Percentiles rank a stretch among this genome's conserved stretches.
Evolutionary conservation across 1,139 yeast genomes (phyloP).

Genomic region (Candida dubliniensis): DNA sequence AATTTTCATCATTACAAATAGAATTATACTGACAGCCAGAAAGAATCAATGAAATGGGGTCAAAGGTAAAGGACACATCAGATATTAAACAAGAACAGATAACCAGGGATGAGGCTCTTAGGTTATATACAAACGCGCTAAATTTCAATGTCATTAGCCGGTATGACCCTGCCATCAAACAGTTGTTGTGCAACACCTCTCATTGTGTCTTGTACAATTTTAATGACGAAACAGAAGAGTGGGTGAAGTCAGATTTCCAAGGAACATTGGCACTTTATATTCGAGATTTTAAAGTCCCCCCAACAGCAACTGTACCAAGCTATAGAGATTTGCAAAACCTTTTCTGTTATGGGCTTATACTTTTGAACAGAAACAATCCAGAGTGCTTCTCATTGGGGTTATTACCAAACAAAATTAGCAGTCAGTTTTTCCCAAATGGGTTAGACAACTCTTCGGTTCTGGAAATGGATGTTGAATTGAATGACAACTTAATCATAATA

Average conservation of each 20-base stretch:
- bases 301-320: constrained; percentile 23
- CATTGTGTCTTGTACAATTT: constrained; percentile 80
- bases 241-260: constrained; percentile 78
- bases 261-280: constrained; percentile 83
- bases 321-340: constrained; percentile 47
- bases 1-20: no score
- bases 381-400: constrained; percentile 82
- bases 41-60: constrained; percentile 2
- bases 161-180: constrained; percentile 80
- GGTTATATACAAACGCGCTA: constrained; percentile 65
- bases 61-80: constrained; percentile 3
- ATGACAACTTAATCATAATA: constrained; percentile 77
- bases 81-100: constrained; percentile 16
- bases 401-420: constrained; percentile 55
- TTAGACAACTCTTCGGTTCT: constrained; percentile 44
- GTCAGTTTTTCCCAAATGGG: constrained; percentile 41
- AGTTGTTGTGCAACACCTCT: constrained; percentile 70
- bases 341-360: constrained; percentile 76
- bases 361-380: constrained; percentile 72
- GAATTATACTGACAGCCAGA: no score
- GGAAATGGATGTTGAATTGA: constrained; percentile 71
- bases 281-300: constrained; percentile 47
- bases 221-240: constrained; percentile 63
- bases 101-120: constrained; percentile 42
- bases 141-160: constrained; percentile 80